Evolutionary conservation across 495 filamentous ascomycete species (phyloP).

Genomic region (Neurospora sp.): DNA sequence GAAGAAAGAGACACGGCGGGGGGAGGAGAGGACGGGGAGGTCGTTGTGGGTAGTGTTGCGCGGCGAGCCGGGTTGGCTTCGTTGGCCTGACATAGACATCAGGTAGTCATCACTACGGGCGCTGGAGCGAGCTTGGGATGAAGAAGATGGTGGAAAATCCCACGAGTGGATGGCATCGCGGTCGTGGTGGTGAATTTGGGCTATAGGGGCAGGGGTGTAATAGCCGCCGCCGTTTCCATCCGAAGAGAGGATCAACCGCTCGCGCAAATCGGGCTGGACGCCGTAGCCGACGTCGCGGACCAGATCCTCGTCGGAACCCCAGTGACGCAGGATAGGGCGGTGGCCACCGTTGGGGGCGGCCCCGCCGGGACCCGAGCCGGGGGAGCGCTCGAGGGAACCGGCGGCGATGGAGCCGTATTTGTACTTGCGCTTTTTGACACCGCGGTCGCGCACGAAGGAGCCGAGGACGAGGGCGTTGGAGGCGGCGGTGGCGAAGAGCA

Average conservation of each 20-base stretch:
- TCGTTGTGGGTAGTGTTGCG: not conserved
- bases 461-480: conserved; percentile 73
- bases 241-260: conserved; percentile 14
- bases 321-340: conserved; percentile 46
- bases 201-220: conserved; percentile 24
- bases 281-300: conserved; percentile 62
- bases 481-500: conserved; percentile 64
- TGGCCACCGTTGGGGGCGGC: conserved; percentile 15
- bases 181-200: conserved; percentile 3
- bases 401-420: conserved; percentile 41
- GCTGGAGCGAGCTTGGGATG: conserved; percentile 11
- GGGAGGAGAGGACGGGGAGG: conserved; percentile 15
- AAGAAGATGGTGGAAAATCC: conserved; percentile 21
- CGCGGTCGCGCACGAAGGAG: conserved; percentile 70
- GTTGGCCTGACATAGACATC: conserved; percentile 10
- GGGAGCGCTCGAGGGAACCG: conserved; percentile 37
- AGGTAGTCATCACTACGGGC: conserved; percentile 26
- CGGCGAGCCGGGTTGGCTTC: conserved; percentile 21
- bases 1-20: conserved; percentile 53
- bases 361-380: conserved; percentile 8
- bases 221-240: not conserved
- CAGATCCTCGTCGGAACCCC: conserved; percentile 78
- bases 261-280: conserved; percentile 47
- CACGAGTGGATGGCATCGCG: conserved; percentile 25
- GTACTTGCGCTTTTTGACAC: conserved; percentile 68